Evolutionary conservation across 208 protist genomes (phyloP), one percentile per base, ranked within the genome.

Genomic region (Acanthamoeba divionensis): DNA sequence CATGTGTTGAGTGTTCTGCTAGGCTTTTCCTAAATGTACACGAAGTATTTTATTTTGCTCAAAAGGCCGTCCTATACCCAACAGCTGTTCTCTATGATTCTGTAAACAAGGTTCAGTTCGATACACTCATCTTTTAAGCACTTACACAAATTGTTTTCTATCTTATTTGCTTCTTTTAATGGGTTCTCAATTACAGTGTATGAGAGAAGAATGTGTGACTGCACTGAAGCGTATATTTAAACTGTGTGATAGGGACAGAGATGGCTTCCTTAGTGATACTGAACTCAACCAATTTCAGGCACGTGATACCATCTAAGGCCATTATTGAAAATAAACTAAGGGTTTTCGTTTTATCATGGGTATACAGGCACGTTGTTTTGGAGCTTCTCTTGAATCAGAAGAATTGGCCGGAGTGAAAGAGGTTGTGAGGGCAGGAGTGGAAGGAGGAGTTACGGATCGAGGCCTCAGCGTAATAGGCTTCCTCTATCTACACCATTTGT

Each of bases 21-120:
- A 77, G 82, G 24, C 12, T 15, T 31, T 54, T 63, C 38, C 24
- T 82, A 1, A 90, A 90, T 55, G 54, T 90, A 26, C 45, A 77
- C 86, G 86, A 90, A 57, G 67, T 82, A 4, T 90, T 90, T n/a
- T 90, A 90, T 41, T 90, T 82, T 73, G 86, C 86, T 15, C 45
- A 63, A 29, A 15, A 57, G 12, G 63, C 67, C 0, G 86, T 90
- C 9, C 48, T 90, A 48, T 73, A 90, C 38, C 86, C 86, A n/a
- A 82, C 66, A 1, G 63, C 86, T 9, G 45, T 60, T 2, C 45
- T 90, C 24, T 90, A 90, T 45, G 86, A 90, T 50, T 21, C 50
- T n/a, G 47, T 18, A n/a, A n/a, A n/a, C n/a, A n/a, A n/a, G n/a
- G n/a, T n/a, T n/a, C n/a, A n/a, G n/a, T n/a, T n/a, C n/a, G n/a